These are phyloP conservation scores for Aspergillus ostianus DNA, from an alignment of 495 filamentous ascomycete species.

Conservation along the genomic window DNA sequence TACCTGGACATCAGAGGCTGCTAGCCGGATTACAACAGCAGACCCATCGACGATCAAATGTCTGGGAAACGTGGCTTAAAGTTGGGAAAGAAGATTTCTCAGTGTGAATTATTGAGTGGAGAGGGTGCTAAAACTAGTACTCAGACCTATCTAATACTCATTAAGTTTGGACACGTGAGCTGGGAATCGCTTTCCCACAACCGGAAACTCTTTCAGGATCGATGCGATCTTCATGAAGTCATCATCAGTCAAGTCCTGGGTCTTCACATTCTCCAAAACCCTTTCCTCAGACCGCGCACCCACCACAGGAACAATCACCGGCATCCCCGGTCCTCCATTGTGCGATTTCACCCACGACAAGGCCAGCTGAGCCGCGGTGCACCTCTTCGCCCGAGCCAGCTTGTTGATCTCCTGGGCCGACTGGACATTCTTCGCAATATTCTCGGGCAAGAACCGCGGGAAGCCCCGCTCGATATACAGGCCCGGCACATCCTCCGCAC, in stretches of 20 bases:
- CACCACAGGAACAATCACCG: conserved; percentile 69
- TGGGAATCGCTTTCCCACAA: conserved; percentile 5
- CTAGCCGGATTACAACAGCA: background rate
- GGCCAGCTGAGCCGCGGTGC: conserved; percentile 67
- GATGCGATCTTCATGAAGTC: conserved; percentile 51
- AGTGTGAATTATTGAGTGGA: background rate
- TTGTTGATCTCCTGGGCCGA: conserved; percentile 60
- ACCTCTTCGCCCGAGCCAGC: conserved; percentile 62
- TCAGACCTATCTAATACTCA: conserved; percentile 4
- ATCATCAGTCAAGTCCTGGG: conserved; percentile 44
- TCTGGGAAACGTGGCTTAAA: conserved; percentile 9
- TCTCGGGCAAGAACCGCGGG: conserved; percentile 64
- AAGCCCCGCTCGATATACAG: conserved; percentile 39
- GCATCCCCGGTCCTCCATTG: conserved; percentile 50
- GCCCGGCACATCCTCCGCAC: conserved; percentile 55
- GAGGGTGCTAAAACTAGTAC: background rate
- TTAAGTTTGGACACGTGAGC: background rate
- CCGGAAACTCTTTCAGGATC: conserved; percentile 15
- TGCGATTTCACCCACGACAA: conserved; percentile 61
- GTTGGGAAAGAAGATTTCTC: conserved; percentile 6
- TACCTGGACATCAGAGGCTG: background rate
- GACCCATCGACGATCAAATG: background rate
- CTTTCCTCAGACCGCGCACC: conserved; percentile 56
- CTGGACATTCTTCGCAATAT: conserved; percentile 64
- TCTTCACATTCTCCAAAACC: conserved; percentile 47